A percentile compares a stretch with the other conserved stretches of the same genome.
These are phyloP conservation scores for Colletotrichum sp. DNA, from an alignment of 2,329 filamentous ascomycete species.

Conservation along the genomic window DNA sequence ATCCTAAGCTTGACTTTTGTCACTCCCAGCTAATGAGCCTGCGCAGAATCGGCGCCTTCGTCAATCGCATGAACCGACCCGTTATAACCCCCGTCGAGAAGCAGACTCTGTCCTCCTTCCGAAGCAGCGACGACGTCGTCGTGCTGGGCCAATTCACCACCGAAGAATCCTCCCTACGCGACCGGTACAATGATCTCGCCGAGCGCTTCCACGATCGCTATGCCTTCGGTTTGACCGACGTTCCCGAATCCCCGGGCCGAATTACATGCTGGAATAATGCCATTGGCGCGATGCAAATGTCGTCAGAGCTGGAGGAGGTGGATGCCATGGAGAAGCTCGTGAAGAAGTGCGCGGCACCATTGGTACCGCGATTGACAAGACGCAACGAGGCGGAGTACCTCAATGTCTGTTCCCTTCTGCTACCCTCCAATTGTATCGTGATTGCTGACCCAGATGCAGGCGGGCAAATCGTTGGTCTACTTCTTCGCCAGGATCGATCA, in stretches of 20 bases:
- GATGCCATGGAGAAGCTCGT: slow-evolving; percentile 41
- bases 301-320: slow-evolving; percentile 34
- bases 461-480: slow-evolving; percentile 42
- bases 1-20: not conserved
- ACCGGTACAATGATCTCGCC: slow-evolving; percentile 37
- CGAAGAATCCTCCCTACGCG: slow-evolving; percentile 30
- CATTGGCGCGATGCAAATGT: slow-evolving; percentile 37
- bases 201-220: slow-evolving; percentile 42
- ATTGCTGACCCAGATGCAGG: slow-evolving; percentile 25
- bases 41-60: slow-evolving; percentile 31
- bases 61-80: slow-evolving; percentile 32
- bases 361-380: slow-evolving; percentile 50
- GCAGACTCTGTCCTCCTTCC: slow-evolving; percentile 35
- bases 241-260: slow-evolving; percentile 17
- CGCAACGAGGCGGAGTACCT: slow-evolving; percentile 44
- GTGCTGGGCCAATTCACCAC: slow-evolving; percentile 42
- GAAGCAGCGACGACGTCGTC: slow-evolving; percentile 43
- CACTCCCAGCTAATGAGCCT: slow-evolving; percentile 1
- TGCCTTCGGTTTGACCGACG: slow-evolving; percentile 40
- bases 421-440: not conserved
- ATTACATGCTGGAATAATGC: slow-evolving; percentile 46
- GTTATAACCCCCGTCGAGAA: slow-evolving; percentile 29
- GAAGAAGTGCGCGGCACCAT: slow-evolving; percentile 38
- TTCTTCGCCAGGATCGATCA: slow-evolving; percentile 28
- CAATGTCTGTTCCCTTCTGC: not conserved